Base-by-base conservation (phyloP, 495 filamentous ascomycete species). In the Penicillium turbatum region DNA sequence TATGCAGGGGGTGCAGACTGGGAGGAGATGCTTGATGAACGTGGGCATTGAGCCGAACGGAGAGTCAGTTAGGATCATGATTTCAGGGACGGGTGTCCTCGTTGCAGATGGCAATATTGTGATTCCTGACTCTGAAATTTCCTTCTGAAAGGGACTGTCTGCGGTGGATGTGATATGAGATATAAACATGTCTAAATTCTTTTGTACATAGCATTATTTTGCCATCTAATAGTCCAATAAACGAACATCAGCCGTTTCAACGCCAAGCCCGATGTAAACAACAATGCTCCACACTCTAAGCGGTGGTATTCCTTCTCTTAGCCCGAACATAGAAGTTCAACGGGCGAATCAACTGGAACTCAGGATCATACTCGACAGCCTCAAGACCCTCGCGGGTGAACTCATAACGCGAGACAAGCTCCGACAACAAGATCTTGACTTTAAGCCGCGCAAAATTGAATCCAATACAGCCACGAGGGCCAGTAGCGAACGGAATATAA, bases 381-480 rank as follows among this genome's bases (percentile, higher is more conserved):
- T 73, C 70, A 19, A 62, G 30, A 1, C 66, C 69, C 24, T 76
- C 74, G 6, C 68, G 60, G 3, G 60, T 60, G 51, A 79, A 83
- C 57, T 78, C 59, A 57, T 83, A 84, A 19, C 78, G 66, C 41
- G 69, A 80, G 3, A 83, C 67, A 32, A 83, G 60, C 66, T 80
- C 68, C 4, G 68, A 47, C 52, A 85, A 38, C 24, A 81, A 57
- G 1, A 78, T 64, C 65, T 81, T 80, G 21, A 82, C 71, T 59
- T 85, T 77, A n/a, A 67, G 55, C 40, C 83, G 57, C 0, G 80
- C 82, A 61, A 82, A 79, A 56, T 82, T 83, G 61, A 83, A 82
- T 0, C 80, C 81, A 42, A 83, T 78, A 60, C 79, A 83, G 29
- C 65, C 65, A 2, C 80, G 60, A 2, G 68, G 65, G 0, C 80